A percentile compares a stretch with the other conserved stretches of the same genome.
Conservation (phyloP, 352 stramenopile species). For the Phytopythium oedochilum region DNA sequence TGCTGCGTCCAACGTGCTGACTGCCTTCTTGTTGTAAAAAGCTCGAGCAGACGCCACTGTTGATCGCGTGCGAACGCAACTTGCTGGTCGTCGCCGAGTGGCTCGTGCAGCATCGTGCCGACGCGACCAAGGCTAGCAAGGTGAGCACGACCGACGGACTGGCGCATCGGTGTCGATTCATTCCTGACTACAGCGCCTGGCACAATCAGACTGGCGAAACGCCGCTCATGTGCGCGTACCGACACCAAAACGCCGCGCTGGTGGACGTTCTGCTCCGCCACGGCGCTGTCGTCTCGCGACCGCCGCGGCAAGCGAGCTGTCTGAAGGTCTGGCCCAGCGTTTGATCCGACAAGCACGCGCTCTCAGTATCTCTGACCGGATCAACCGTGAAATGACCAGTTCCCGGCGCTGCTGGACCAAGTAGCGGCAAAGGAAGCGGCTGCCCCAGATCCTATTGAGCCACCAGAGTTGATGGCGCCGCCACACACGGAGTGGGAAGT, state of each 20-base stretch:
- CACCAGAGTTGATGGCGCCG: neutral
- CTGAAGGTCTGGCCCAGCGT: slow-evolving; percentile 23
- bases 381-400: slow-evolving; percentile 4
- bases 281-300: slow-evolving; percentile 31
- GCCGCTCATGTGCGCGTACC: slow-evolving; percentile 51
- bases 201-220: slow-evolving; percentile 22
- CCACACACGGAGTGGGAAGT: neutral
- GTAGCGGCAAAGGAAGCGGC: neutral
- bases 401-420: slow-evolving; percentile 13
- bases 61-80: slow-evolving; percentile 49
- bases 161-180: no score
- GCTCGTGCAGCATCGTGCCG: slow-evolving; percentile 46
- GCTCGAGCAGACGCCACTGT: slow-evolving; percentile 57
- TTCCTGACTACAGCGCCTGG: no score
- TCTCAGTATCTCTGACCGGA: neutral
- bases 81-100: slow-evolving; percentile 29
- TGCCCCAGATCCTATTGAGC: neutral
- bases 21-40: slow-evolving; percentile 6
- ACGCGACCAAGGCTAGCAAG: slow-evolving; percentile 51
- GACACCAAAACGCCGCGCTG: slow-evolving; percentile 40
- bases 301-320: slow-evolving; percentile 20
- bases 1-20: neutral
- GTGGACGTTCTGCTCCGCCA: slow-evolving; percentile 41
- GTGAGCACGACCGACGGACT: no score
- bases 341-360: neutral